A percentile compares a stretch with the other conserved stretches of the same genome.
Evolutionary conservation across 306 rosid species (phyloP).

Genomic region (Vigna radiata): DNA sequence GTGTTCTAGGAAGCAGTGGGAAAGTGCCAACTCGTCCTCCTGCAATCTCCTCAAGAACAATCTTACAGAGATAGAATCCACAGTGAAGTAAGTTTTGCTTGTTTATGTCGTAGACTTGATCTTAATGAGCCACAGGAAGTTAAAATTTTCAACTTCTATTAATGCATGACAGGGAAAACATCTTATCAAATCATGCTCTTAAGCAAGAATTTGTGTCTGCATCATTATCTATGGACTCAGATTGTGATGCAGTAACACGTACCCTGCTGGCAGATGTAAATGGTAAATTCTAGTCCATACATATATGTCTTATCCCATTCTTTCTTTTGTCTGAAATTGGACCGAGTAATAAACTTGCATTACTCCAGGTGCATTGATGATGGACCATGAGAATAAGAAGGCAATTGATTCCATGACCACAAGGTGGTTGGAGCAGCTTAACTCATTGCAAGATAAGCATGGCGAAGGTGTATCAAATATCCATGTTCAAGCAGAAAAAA

Average conservation of each 20-base stretch:
- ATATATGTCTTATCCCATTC: background rate
- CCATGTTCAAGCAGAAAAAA: conserved; percentile 66
- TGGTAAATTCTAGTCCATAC: conserved; percentile 57
- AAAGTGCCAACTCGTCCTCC: conserved; percentile 56
- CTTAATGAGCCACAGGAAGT: background rate
- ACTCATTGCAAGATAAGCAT: conserved; percentile 62
- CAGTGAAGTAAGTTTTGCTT: conserved; percentile 66
- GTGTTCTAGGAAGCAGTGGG: conserved; percentile 70
- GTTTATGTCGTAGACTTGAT: conserved; percentile 8
- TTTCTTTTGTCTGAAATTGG: conserved; percentile 16
- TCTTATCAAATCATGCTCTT: conserved; percentile 54
- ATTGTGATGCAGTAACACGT: conserved; percentile 53
- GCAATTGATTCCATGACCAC: conserved; percentile 66
- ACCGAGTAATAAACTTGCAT: background rate
- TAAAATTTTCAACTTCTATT: conserved; percentile 4
- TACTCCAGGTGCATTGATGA: conserved; percentile 60
- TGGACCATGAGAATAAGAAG: conserved; percentile 73
- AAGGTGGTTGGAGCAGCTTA: conserved; percentile 62
- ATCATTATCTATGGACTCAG: conserved; percentile 58
- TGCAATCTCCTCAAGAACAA: conserved; percentile 53
- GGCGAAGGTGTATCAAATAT: conserved; percentile 61
- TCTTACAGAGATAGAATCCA: conserved; percentile 60
- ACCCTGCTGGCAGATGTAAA: conserved; percentile 60
- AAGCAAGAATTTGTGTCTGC: conserved; percentile 60
- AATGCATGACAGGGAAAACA: conserved; percentile 59